Percentiles rank a stretch among this genome's conserved stretches.
phyloP scores from a whole-genome alignment of 345 rosid genomes.

The Euphorbia lathyris region DNA sequence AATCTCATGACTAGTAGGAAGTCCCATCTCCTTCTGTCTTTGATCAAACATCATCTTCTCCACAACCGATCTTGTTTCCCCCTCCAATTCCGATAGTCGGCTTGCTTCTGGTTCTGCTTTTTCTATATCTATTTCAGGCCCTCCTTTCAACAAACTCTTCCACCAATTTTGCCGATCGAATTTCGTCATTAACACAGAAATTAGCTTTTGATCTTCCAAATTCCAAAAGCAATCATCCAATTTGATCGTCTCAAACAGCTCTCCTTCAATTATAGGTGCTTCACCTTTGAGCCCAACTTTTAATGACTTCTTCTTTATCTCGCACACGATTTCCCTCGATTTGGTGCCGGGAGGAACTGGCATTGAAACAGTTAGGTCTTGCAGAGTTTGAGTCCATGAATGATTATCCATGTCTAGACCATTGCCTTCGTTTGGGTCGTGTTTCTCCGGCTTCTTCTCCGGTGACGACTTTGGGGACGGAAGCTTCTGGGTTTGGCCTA shows the following conservation, averaged over 20 bases:
- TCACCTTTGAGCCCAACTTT: neutral
- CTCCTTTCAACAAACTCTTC: conserved; percentile 32
- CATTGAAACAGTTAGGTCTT: no score
- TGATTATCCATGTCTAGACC: no score
- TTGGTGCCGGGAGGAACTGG: no score
- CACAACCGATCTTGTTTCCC: conserved; percentile 18
- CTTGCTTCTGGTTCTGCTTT: conserved; percentile 31
- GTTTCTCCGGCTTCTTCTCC: no score
- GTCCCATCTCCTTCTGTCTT: conserved; percentile 28
- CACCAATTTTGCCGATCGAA: conserved; percentile 24
- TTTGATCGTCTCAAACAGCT: conserved; percentile 22
- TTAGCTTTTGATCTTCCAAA: conserved; percentile 26
- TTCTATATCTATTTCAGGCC: conserved; percentile 26
- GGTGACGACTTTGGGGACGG: no score
- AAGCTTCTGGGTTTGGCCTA: no score
- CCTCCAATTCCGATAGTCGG: conserved; percentile 26
- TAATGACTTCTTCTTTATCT: neutral
- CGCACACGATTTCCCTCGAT: neutral
- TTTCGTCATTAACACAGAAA: conserved; percentile 29
- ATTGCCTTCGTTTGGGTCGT: no score
- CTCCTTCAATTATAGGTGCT: conserved; percentile 22
- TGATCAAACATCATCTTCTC: conserved; percentile 36
- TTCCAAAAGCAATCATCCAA: conserved; percentile 21
- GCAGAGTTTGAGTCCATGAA: no score
- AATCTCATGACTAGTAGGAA: conserved; percentile 26